Evolutionary conservation across 768 basidiomycete genomes (phyloP).

Genomic region (Clavaria fumosa): DNA sequence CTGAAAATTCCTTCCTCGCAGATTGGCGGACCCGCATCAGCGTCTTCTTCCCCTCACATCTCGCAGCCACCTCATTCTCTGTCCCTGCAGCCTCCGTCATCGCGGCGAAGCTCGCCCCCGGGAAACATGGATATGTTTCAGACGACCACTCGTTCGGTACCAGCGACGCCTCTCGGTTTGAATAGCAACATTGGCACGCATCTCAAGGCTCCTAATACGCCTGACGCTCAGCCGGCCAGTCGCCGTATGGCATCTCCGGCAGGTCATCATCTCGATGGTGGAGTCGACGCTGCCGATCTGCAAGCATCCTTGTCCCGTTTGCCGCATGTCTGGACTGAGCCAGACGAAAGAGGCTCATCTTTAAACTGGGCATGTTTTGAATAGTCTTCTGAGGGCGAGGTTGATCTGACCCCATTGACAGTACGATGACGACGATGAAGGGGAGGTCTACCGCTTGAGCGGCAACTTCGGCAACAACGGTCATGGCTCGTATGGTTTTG

Average conservation of each 20-base stretch:
- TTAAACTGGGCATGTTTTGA: too few species aligned
- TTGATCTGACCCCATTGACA: too few species aligned
- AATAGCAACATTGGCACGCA: slow-evolving; percentile 33
- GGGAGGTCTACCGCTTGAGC: slow-evolving; percentile 35
- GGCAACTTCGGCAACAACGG: slow-evolving; percentile 34
- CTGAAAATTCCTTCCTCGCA: slow-evolving; percentile 43
- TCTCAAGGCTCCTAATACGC: slow-evolving; percentile 51
- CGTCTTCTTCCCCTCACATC: slow-evolving; percentile 47
- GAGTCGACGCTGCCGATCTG: slow-evolving; percentile 37
- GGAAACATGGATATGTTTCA: slow-evolving; percentile 45
- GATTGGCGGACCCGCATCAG: slow-evolving; percentile 34
- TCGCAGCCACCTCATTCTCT: slow-evolving; percentile 44
- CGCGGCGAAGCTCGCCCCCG: slow-evolving; percentile 64
- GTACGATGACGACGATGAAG: too few species aligned
- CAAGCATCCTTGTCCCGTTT: slow-evolving; percentile 62
- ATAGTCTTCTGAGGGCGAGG: too few species aligned
- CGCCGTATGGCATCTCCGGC: slow-evolving; percentile 41
- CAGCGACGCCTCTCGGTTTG: slow-evolving; percentile 55
- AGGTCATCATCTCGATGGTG: slow-evolving; percentile 35
- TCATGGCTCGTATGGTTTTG: slow-evolving; percentile 45
- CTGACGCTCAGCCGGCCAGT: slow-evolving; percentile 41
- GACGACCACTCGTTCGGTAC: slow-evolving; percentile 60
- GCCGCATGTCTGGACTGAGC: too few species aligned
- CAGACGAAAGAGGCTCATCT: too few species aligned
- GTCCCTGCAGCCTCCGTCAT: slow-evolving; percentile 27